Conservation (phyloP, 192 early-diverging fungal species). For the Allomyces arbusculus region DNA sequence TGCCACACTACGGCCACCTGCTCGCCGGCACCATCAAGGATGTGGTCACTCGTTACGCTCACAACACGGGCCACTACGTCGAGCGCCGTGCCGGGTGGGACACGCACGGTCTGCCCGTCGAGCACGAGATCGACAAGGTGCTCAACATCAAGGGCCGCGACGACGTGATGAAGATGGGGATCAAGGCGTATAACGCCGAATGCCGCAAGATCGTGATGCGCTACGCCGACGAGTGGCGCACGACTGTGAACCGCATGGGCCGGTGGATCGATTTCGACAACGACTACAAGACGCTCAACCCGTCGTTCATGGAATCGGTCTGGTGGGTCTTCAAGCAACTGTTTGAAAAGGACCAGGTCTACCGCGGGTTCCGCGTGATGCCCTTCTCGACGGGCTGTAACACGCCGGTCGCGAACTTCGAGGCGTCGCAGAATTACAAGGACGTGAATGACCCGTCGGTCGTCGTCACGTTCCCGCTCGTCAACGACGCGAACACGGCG, state of each 20-base stretch:
- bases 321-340: constrained; percentile 99
- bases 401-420: constrained; percentile 94
- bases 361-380: constrained; percentile 85
- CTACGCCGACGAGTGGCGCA: constrained; percentile 79
- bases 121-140: constrained; percentile 91
- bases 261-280: constrained; percentile 99
- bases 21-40: constrained; percentile 99
- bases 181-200: constrained; percentile 91
- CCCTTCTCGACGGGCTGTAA: constrained; percentile 82
- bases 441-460: constrained; percentile 90
- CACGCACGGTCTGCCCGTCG: constrained; percentile 71
- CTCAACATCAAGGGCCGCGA: constrained; percentile 48
- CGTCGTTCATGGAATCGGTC: constrained; percentile 91
- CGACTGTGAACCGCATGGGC: constrained; percentile 82
- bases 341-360: constrained; percentile 83
- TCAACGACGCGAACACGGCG: constrained; percentile 48
- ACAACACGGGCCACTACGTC: constrained; percentile 86
- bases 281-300: constrained; percentile 96
- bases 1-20: constrained; percentile 97
- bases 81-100: constrained; percentile 98
- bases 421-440: constrained; percentile 90
- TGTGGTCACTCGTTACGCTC: constrained; percentile 90
- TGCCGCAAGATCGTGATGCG: constrained; percentile 94
- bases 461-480: constrained; percentile 82
- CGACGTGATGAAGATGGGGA: constrained; percentile 82